These are phyloP conservation scores for Aspergillus indologenus DNA, from an alignment of 495 filamentous ascomycete species.

Conservation along the genomic window DNA sequence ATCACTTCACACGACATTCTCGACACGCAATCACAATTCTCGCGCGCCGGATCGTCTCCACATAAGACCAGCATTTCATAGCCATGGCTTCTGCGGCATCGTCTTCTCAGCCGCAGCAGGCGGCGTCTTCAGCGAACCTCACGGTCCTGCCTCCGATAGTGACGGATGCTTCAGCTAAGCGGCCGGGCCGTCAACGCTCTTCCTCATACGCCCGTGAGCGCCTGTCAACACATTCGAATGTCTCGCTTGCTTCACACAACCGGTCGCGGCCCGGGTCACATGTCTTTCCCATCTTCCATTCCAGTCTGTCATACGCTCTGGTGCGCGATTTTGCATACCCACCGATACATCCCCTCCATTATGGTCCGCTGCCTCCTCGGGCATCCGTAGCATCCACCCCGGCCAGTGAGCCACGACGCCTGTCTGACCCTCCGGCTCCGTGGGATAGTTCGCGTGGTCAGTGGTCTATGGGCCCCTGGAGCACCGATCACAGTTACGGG, in stretches of 20 bases:
- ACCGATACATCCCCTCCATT: constrained; percentile 77
- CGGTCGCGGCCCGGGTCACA: constrained; percentile 72
- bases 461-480: constrained; percentile 52
- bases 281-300: constrained; percentile 79
- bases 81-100: constrained; percentile 61
- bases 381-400: constrained; percentile 82
- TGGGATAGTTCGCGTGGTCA: constrained; percentile 52
- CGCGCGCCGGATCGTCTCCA: not conserved
- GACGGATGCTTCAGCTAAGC: constrained; percentile 36
- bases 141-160: constrained; percentile 43
- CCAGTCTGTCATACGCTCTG: constrained; percentile 80
- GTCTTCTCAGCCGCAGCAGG: constrained; percentile 46
- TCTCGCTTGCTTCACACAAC: constrained; percentile 52
- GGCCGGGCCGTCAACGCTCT: constrained; percentile 56
- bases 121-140: constrained; percentile 30
- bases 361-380: constrained; percentile 77
- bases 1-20: constrained; percentile 14
- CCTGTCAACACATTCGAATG: constrained; percentile 64
- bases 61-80: constrained; percentile 34
- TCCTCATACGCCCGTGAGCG: constrained; percentile 72
- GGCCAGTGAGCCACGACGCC: constrained; percentile 70
- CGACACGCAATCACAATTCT: constrained; percentile 16
- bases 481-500: constrained; percentile 40
- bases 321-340: constrained; percentile 98
- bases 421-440: constrained; percentile 74